Conservation (phyloP, 1,139 yeast genomes). For the Saccharomyces pastorianus region DNA sequence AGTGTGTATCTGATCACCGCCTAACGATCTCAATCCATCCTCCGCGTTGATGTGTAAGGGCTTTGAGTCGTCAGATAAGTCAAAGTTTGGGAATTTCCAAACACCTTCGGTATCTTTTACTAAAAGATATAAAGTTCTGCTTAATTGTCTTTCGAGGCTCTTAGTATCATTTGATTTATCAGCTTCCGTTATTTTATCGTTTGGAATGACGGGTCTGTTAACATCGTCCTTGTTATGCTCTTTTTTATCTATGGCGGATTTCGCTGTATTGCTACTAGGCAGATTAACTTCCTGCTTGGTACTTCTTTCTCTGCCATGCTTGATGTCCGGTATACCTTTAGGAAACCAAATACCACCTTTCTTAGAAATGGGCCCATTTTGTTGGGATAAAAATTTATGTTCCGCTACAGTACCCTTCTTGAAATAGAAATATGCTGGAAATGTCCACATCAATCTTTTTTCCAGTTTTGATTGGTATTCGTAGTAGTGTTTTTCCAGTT, state of each 20-base stretch:
- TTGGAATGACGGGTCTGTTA: conserved; percentile 61
- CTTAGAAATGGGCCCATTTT: conserved; percentile 63
- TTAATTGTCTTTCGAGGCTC: conserved; percentile 70
- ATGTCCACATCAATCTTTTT: conserved; percentile 93
- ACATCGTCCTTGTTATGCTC: conserved; percentile 40
- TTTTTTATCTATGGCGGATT: conserved; percentile 4
- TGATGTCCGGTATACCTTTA: conserved; percentile 77
- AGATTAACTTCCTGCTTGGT: conserved; percentile 65
- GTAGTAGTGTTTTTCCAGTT: conserved; percentile 69
- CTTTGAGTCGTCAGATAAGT: conserved; percentile 31
- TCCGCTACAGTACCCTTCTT: conserved; percentile 86
- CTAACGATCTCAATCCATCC: conserved; percentile 58
- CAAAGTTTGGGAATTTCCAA: conserved; percentile 78
- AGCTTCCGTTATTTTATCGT: conserved; percentile 69
- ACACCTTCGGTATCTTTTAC: conserved; percentile 38
- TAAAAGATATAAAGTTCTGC: conserved; percentile 71
- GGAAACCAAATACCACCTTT: conserved; percentile 74
- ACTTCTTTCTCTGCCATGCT: conserved; percentile 83
- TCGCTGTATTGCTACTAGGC: conserved; percentile 44
- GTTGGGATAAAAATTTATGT: conserved; percentile 68
- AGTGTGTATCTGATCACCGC: conserved; percentile 71
- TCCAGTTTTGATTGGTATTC: conserved; percentile 80
- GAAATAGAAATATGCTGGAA: conserved; percentile 88
- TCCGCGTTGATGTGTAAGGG: conserved; percentile 73
- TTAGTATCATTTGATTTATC: conserved; percentile 54